These are phyloP conservation scores for Heracleum sosnowskyi DNA, from an alignment of 129 eudicot genomes.

Conservation along the genomic window DNA sequence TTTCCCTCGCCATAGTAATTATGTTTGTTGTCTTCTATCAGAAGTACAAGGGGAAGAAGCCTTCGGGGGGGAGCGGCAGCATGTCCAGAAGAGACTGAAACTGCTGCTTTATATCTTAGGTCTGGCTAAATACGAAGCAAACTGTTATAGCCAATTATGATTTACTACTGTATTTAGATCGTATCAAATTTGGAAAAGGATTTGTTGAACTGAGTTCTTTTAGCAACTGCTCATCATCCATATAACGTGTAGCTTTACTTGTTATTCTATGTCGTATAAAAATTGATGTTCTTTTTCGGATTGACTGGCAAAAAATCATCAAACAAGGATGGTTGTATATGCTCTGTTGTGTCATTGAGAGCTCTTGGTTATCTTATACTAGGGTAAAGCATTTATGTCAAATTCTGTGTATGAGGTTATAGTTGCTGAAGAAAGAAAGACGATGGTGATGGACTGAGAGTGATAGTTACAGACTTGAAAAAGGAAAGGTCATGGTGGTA, in stretches of 20 bases:
- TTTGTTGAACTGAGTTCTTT: constrained; percentile 9
- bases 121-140: neutral
- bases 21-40: constrained; percentile 10
- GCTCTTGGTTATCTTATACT: neutral
- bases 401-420: neutral
- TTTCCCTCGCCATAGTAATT: neutral
- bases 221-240: neutral
- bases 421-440: neutral
- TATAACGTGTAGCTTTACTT: neutral
- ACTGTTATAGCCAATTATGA: neutral
- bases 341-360: neutral
- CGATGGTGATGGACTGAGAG: neutral
- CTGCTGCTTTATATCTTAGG: neutral
- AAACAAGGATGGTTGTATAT: neutral
- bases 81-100: constrained; percentile 42
- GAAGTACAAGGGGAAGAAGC: constrained; percentile 56
- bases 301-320: neutral
- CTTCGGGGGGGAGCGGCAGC: constrained; percentile 37
- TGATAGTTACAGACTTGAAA: neutral
- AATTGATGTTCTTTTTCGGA: neutral
- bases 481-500: no score
- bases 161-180: neutral
- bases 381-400: neutral
- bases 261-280: neutral
- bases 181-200: constrained; percentile 8